Evolutionary conservation across 139 green algal species (phyloP).

Genomic region (Chlorella sp.): DNA sequence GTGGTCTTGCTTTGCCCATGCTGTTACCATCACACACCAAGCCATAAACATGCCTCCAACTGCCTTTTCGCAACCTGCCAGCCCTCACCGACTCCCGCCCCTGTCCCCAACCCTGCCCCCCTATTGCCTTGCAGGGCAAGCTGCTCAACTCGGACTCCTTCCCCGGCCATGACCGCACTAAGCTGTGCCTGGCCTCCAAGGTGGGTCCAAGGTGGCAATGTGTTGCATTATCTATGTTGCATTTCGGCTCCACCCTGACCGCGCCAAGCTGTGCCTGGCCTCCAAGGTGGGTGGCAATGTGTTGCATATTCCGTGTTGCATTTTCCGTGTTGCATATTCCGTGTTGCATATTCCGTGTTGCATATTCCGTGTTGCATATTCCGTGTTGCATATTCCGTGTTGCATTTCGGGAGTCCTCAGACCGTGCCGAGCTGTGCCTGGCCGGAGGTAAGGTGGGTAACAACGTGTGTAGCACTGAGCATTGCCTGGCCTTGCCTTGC

Average conservation of each 20-base stretch:
- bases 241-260: slow-evolving; percentile 54
- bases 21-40: background rate
- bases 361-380: too few relatives aligned
- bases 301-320: too few relatives aligned
- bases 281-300: slow-evolving; percentile 68
- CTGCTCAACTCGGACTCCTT: slow-evolving; percentile 92
- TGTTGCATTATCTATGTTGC: too few relatives aligned
- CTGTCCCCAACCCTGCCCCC: background rate
- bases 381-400: too few relatives aligned
- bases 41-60: background rate
- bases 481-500: background rate
- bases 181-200: slow-evolving; percentile 90
- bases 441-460: too few relatives aligned
- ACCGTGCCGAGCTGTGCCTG: slow-evolving; percentile 93
- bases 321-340: too few relatives aligned
- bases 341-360: too few relatives aligned
- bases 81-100: background rate
- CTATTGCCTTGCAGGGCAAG: slow-evolving; percentile 57
- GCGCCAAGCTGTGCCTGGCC: slow-evolving; percentile 93
- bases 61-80: background rate
- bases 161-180: slow-evolving; percentile 89
- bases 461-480: too few relatives aligned
- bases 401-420: slow-evolving; percentile 45
- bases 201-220: slow-evolving; percentile 38
- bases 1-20: background rate